A percentile compares a stretch with the other conserved stretches of the same genome.
Conservation (phyloP, 306 rosid species). For the Myrica gale region DNA sequence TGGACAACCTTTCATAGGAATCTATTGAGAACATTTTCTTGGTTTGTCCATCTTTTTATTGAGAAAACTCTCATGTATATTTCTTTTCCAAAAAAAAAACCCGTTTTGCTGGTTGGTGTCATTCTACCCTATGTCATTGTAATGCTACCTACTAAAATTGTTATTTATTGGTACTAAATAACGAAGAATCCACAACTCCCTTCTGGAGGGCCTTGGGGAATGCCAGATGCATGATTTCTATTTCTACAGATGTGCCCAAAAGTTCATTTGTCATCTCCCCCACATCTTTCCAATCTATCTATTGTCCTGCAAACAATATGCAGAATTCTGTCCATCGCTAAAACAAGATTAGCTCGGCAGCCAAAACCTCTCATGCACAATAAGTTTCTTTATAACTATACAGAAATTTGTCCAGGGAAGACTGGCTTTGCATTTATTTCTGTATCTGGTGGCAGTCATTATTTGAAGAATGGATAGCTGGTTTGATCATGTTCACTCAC, state of each 20-base stretch:
- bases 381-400: too few relatives aligned
- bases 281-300: not conserved
- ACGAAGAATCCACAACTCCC: not conserved
- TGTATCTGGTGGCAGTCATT: not conserved
- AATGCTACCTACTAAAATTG: too few relatives aligned
- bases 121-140: too few relatives aligned
- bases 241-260: not conserved
- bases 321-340: too few relatives aligned
- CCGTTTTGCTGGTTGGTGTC: not conserved
- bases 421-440: conserved; percentile 4
- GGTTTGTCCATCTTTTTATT: not conserved
- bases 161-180: not conserved
- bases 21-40: not conserved
- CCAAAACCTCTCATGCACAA: too few relatives aligned
- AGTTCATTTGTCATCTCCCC: not conserved
- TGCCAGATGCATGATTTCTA: not conserved
- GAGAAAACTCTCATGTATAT: not conserved
- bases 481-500: not conserved
- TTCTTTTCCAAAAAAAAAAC: not conserved
- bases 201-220: not conserved
- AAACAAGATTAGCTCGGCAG: too few relatives aligned
- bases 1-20: not conserved
- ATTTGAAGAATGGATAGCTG: not conserved
- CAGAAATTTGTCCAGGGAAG: not conserved
- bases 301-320: not conserved